phyloP scores from a whole-genome alignment of 495 filamentous ascomycete genomes.

The Delitschia confertaspora region DNA sequence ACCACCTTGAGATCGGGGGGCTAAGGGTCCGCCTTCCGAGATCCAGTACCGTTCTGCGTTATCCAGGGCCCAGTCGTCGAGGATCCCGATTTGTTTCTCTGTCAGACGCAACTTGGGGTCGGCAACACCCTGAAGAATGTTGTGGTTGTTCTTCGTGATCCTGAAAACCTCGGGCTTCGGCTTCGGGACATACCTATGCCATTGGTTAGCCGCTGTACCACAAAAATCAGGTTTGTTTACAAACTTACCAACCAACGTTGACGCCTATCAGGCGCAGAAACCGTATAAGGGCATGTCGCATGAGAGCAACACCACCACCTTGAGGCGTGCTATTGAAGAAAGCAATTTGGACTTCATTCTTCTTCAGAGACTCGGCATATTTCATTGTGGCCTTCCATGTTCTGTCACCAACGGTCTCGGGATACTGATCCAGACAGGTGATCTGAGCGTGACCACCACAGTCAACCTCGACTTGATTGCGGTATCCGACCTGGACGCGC shows the following conservation, averaged over 20 bases:
- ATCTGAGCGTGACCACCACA: slow-evolving; percentile 54
- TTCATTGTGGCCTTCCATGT: slow-evolving; percentile 65
- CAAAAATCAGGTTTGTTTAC: not conserved
- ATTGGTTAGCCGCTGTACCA: slow-evolving; percentile 1
- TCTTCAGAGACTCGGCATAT: slow-evolving; percentile 58
- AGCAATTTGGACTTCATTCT: slow-evolving; percentile 60
- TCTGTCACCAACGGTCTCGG: slow-evolving; percentile 47
- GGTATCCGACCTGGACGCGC: slow-evolving; percentile 63
- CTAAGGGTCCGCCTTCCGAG: slow-evolving; percentile 55
- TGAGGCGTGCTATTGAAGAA: slow-evolving; percentile 85
- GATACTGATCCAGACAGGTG: slow-evolving; percentile 53
- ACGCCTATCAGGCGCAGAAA: slow-evolving; percentile 61
- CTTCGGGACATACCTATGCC: slow-evolving; percentile 64
- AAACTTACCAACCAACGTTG: slow-evolving; percentile 65
- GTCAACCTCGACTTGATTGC: slow-evolving; percentile 70
- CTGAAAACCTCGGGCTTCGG: slow-evolving; percentile 77
- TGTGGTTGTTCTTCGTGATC: slow-evolving; percentile 85
- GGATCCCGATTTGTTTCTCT: slow-evolving; percentile 47
- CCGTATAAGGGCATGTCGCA: slow-evolving; percentile 76
- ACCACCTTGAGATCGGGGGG: slow-evolving; percentile 58
- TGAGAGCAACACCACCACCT: slow-evolving; percentile 79
- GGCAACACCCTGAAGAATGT: slow-evolving; percentile 80
- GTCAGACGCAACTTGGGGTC: slow-evolving; percentile 53
- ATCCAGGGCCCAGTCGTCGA: slow-evolving; percentile 66
- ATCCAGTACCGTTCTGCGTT: slow-evolving; percentile 77